A percentile compares a stretch with the other conserved stretches of the same genome.
phyloP scores from a whole-genome alignment of 164 flowering plant species.

The Litsea cubeba region DNA sequence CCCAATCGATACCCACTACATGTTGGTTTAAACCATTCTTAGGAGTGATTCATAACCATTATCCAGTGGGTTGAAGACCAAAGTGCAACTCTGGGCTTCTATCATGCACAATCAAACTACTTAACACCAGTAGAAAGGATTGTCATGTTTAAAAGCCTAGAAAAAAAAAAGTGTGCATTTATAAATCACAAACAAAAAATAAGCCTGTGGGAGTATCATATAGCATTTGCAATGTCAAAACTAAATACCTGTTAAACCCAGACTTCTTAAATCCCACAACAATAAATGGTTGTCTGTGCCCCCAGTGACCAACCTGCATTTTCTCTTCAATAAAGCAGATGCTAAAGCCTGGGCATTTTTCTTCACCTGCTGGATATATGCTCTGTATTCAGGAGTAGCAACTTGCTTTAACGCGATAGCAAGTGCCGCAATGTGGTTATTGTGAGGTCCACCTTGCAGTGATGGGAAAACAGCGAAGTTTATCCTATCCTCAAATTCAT shows the following conservation, averaged over 20 bases:
- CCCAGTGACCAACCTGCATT: slow-evolving; percentile 80
- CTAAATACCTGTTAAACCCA: slow-evolving; percentile 67
- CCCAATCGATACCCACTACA: too few relatives aligned
- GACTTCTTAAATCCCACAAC: slow-evolving; percentile 78
- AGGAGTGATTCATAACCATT: too few relatives aligned
- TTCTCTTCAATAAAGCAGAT: slow-evolving; percentile 60
- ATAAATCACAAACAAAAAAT: too few relatives aligned
- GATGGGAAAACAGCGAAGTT: slow-evolving; percentile 90
- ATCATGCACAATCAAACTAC: too few relatives aligned
- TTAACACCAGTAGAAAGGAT: too few relatives aligned
- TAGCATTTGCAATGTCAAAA: too few relatives aligned
- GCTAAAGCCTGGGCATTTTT: slow-evolving; percentile 87
- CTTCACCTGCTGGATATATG: slow-evolving; percentile 82
- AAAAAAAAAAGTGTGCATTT: too few relatives aligned
- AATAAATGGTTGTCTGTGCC: slow-evolving; percentile 94
- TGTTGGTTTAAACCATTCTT: too few relatives aligned
- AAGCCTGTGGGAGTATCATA: too few relatives aligned
- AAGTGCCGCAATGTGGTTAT: slow-evolving; percentile 90
- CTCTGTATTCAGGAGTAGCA: slow-evolving; percentile 75
- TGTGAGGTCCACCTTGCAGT: slow-evolving; percentile 95
- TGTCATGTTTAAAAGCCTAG: too few relatives aligned
- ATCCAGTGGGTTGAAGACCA: too few relatives aligned
- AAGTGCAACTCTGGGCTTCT: too few relatives aligned
- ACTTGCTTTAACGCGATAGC: slow-evolving; percentile 89
- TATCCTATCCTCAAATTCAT: slow-evolving; percentile 84